Base-by-base conservation (phyloP, 169 alveolate species). In the Eimeria brunetti region DNA sequence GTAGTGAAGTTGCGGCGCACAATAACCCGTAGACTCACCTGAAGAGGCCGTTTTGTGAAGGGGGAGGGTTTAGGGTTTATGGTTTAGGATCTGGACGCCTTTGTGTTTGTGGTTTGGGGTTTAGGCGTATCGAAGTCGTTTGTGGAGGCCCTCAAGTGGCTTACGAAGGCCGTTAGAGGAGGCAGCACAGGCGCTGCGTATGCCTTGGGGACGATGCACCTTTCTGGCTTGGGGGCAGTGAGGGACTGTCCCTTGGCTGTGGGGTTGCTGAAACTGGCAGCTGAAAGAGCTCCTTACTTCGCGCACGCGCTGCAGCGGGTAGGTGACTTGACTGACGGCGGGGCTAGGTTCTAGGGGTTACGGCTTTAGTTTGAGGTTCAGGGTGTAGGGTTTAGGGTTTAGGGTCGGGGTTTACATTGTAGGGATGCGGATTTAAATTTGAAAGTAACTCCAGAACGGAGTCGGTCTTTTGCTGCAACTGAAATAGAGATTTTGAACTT, bases 181-280 rank as follows among this genome's bases (percentile, higher is more conserved):
- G 97, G 97, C 53, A 96, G 95, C 89, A 96, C 97, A 7, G 96
- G 97, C 2, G 97, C 97, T 0, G 97, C 97, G 49, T 96, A 96
- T 75, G 92, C 97, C 16, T 85, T 96, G 51, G 97, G 97, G 1
- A 91, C 95, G 67, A 96, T 96, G 97, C 96, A 96, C 67, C 96
- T 96, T 62, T 93, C 96, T 46, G 97, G 97, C 64, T 84, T 94
- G 27, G 97, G 97, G 84, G 96, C 97, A 0, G 97, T 94, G 41
- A 71, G 97, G 33, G 97, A 96, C 83, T 96, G 97, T 86, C 81
- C 91, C 60, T 78, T 94, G 36, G 97, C 97, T 24, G 96, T 94
- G 8, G 90, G 89, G 46, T 88, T 96, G 27, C 88, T 96, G 84
- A 96, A 96, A 94, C 95, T 84, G 89, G 97, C 96, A 2, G 75